Base-by-base conservation (phyloP, 2,329 filamentous ascomycete genomes). In the Metarhizium anisopliae region DNA sequence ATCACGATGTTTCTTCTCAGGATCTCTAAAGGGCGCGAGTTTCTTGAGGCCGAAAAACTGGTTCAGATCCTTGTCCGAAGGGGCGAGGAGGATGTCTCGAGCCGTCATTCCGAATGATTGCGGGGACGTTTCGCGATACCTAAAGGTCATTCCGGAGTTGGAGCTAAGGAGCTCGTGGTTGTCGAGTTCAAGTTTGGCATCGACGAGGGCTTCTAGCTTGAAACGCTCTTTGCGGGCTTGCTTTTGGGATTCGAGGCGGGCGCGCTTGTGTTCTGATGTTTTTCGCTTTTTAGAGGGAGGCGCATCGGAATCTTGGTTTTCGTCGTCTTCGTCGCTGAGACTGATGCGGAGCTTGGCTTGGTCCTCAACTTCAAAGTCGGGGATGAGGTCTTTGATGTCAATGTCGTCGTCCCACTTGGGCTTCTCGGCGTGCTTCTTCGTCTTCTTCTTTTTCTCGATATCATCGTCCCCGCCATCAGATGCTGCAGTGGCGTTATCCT, bases 391-490 rank as follows among this genome's bases (percentile, higher is more conserved):
- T 59, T 88, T 90, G 74, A 99, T 97, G 67, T 97, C 92, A 64
- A 99, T 96, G 68, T 99, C 94, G 66, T 97, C 91, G 64, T 96
- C 90, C 87, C 93, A 99, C 66, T 80, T 85, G 61, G 83, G 84
- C 66, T 82, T 84, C 68, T 82, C 84, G 53, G 71, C 61, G 18
- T 73, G 72, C 45, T 74, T 68, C 60, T 64, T 70, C 60, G 64
- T 70, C 60, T 66, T 80, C 51, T 73, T 77, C n/a, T 68, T 74
- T 7, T 71, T 77, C 25, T 80, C 79, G 16, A 35, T 88, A 61
- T 84, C 86, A 1, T 81, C 78, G 29, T 86, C 82, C 18, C 81
- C 89, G 57, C 71, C 77, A 13, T 88, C 88, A 16, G 81, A 80
- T 3, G 76, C 81, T 58, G 87, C 89, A 61, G 84, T 86, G 3